Conservation (phyloP, 208 protist species). For the Trypanosoma conorhini region DNA sequence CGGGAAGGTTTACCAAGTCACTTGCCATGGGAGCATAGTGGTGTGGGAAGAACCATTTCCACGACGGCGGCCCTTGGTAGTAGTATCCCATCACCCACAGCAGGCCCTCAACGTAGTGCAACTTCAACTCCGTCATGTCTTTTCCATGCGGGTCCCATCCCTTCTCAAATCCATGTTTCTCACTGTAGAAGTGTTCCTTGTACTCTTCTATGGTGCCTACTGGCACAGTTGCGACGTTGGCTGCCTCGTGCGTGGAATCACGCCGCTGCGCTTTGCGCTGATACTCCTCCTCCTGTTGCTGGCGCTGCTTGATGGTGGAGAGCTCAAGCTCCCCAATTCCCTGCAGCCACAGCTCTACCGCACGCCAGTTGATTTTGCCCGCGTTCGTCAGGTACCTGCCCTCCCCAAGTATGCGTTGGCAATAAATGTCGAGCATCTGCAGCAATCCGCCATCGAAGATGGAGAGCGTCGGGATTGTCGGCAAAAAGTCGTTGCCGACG, state of each 20-base stretch:
- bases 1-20: constrained; percentile 83
- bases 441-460: constrained; percentile 95
- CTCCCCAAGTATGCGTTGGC: constrained; percentile 58
- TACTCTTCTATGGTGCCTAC: constrained; percentile 46
- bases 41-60: constrained; percentile 94
- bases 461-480: constrained; percentile 93
- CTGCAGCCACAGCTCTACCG: constrained; percentile 70
- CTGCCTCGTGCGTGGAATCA: constrained; percentile 69
- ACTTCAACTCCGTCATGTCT: constrained; percentile 64
- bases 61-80: constrained; percentile 85
- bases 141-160: constrained; percentile 65
- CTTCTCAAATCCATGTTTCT: constrained; percentile 83
- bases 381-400: constrained; percentile 77
- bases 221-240: constrained; percentile 33
- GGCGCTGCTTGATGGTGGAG: constrained; percentile 54
- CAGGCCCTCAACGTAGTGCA: constrained; percentile 89
- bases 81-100: constrained; percentile 92
- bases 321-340: constrained; percentile 81
- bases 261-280: constrained; percentile 55
- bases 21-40: constrained; percentile 93
- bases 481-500: constrained; percentile 99
- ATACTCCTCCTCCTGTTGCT: constrained; percentile 82
- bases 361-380: constrained; percentile 73
- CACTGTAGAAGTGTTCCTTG: constrained; percentile 84
- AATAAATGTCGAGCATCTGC: constrained; percentile 89